Conservation (phyloP, 2,329 filamentous ascomycete genomes). For the Colletotrichum sp. region DNA sequence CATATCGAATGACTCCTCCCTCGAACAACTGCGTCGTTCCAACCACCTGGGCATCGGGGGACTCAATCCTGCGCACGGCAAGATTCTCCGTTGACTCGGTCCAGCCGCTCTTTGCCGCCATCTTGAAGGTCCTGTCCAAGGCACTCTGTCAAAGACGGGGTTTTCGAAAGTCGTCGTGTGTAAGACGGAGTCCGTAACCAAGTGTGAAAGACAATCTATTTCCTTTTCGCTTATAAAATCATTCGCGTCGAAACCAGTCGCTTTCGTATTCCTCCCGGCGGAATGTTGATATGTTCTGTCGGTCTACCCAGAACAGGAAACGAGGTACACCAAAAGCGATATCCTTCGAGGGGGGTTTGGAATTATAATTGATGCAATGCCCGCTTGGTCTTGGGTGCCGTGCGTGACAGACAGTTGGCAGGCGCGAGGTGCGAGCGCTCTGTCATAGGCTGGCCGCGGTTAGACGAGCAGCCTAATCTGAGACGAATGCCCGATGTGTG, state of each 20-base stretch:
- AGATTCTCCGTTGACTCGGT: constrained; percentile 26
- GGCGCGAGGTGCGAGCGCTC: constrained; percentile 15
- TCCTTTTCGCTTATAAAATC: background rate
- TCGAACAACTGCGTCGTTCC: constrained; percentile 29
- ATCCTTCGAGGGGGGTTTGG: background rate
- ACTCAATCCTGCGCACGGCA: constrained; percentile 21
- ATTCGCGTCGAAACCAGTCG: background rate
- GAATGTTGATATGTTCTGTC: background rate
- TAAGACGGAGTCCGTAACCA: background rate
- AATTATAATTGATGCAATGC: constrained; percentile 14
- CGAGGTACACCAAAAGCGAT: accelerated
- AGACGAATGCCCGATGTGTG: constrained; percentile 20
- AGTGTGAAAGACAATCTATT: background rate
- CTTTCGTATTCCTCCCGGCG: constrained; percentile 16
- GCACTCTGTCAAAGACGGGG: background rate
- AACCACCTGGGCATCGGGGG: constrained; percentile 26
- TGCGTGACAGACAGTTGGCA: constrained; percentile 8
- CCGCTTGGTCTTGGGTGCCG: background rate
- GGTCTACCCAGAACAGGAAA: background rate
- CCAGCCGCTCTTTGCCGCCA: constrained; percentile 21
- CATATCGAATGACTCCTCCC: constrained; percentile 22
- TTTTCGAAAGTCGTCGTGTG: background rate
- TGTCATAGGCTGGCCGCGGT: constrained; percentile 18
- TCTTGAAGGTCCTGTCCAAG: constrained; percentile 7
- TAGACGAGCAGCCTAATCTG: constrained; percentile 19